A percentile compares a stretch with the other conserved stretches of the same genome.
Conservation (phyloP, 2,329 filamentous ascomycete species). For the Penicillium sp. region DNA sequence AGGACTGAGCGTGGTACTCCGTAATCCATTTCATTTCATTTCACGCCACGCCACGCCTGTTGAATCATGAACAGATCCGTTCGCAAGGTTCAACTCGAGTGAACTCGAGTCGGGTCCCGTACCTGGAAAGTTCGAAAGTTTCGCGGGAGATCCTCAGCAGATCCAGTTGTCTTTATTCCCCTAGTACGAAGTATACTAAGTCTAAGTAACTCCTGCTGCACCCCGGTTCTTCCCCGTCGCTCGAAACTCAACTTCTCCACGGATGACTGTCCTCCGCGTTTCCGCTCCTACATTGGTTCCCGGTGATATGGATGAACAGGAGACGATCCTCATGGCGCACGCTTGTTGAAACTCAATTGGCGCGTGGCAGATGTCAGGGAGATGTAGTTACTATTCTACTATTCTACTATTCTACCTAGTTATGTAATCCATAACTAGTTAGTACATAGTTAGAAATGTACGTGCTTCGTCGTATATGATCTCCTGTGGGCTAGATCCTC, state of each 20-base stretch:
- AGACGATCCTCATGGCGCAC: slow-evolving; percentile 30
- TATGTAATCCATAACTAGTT: too few species aligned
- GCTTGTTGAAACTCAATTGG: slow-evolving; percentile 36
- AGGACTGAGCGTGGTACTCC: slow-evolving; percentile 10
- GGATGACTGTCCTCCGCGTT: slow-evolving; percentile 20
- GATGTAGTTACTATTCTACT: too few species aligned
- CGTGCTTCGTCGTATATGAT: not conserved
- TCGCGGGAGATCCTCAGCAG: slow-evolving; percentile 38
- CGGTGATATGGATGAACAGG: slow-evolving; percentile 28
- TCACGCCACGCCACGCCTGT: too few species aligned
- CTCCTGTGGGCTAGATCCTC: not conserved
- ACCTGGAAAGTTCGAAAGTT: slow-evolving; percentile 23
- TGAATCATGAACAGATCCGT: too few species aligned
- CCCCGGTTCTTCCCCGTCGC: not conserved
- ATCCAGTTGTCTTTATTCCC: slow-evolving; percentile 18
- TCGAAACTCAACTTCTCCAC: slow-evolving; percentile 2
- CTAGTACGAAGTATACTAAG: too few species aligned
- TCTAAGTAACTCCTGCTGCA: not conserved
- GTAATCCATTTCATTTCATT: too few species aligned
- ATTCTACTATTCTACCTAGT: too few species aligned
- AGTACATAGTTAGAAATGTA: too few species aligned
- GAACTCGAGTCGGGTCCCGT: slow-evolving; percentile 14
- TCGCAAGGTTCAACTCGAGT: too few species aligned
- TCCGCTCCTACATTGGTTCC: slow-evolving; percentile 18
- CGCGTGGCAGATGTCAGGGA: slow-evolving; percentile 22